Conservation (phyloP, 768 basidiomycete genomes). For the Tylopilus cervinicoccineus region DNA sequence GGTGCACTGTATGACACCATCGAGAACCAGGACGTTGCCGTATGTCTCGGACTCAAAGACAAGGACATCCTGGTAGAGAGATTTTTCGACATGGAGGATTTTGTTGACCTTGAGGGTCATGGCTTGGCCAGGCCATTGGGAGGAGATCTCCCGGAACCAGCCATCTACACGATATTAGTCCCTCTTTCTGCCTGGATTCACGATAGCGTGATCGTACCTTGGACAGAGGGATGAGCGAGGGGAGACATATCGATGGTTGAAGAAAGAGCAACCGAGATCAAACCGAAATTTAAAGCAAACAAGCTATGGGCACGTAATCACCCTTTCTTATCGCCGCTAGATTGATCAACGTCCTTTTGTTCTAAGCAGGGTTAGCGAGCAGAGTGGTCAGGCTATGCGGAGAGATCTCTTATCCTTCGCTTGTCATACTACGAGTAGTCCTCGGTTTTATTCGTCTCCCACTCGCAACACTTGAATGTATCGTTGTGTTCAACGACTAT, state of each 20-base stretch:
- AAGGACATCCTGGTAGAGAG: conserved; percentile 92
- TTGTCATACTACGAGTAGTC: no score
- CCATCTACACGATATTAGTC: conserved; percentile 53
- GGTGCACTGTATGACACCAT: conserved; percentile 94
- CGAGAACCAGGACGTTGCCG: conserved; percentile 93
- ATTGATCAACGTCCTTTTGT: no score
- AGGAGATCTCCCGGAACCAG: conserved; percentile 93
- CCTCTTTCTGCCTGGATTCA: conserved; percentile 5
- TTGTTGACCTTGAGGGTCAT: conserved; percentile 96
- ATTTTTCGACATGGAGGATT: conserved; percentile 92
- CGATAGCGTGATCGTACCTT: conserved; percentile 32
- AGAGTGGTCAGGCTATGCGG: no score
- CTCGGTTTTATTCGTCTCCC: no score
- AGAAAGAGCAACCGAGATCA: not conserved
- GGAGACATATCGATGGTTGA: conserved; percentile 35
- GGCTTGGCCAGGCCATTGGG: conserved; percentile 97
- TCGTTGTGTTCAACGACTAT: no score
- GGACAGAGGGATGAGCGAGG: conserved; percentile 53
- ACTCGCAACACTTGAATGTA: no score
- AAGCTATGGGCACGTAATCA: not conserved
- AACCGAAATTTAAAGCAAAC: not conserved
- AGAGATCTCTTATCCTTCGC: no score
- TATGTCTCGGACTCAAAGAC: conserved; percentile 95
- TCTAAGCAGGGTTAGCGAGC: no score
- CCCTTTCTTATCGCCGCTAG: not conserved